Evolutionary conservation across 2,329 filamentous ascomycete species (phyloP), one percentile per base, ranked within the genome.

Genomic region (Ascochyta pisi): DNA sequence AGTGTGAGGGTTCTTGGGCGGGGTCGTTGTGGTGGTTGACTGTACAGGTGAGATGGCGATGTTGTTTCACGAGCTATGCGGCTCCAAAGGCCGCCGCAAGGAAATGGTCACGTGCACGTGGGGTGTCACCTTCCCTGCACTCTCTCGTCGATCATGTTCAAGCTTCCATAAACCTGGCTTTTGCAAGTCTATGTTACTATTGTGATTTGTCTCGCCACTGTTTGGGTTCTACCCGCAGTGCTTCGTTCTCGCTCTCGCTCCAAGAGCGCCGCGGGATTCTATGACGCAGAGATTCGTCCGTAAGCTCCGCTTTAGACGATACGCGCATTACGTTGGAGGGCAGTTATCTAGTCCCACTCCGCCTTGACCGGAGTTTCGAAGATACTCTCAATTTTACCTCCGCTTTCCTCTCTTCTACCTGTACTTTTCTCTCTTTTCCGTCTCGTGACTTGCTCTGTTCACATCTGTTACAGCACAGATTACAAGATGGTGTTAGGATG

Each of bases 401-500:
- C 38, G 53, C 27, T 57, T 22, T 45, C 23, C 27, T 49, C 48
- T 41, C 29, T 6, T 12, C 10, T 12, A 13, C 29, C 40, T 44
- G 42, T 43, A 24, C 24, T 34, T 22, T 45, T 50, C 26, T 48
- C 41, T 44, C 16, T 29, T 43, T 29, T n/a, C 22, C 43, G 51
- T 50, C 22, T 47, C 44, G 48, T 45, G 49, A 38, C 37, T 43
- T 49, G 37, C 56, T 42, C 29, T 40, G 19, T 51, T 43, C 27
- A 38, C 31, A 34, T 31, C 34, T 50, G 49, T 13, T 24, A 16
- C 33, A n/a, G 31, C 33, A 35, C 15, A 39, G 16, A 12, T 24
- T 39, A 26, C 46, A 63, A 42, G 23, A 75, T 75, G 73, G 57
- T 73, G 31, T 59, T 74, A 61, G 76, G 76, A 50, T 78, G 74